These are phyloP conservation scores for Chaetothyriales sp. DNA, from an alignment of 2,329 filamentous ascomycete species.

Conservation along the genomic window DNA sequence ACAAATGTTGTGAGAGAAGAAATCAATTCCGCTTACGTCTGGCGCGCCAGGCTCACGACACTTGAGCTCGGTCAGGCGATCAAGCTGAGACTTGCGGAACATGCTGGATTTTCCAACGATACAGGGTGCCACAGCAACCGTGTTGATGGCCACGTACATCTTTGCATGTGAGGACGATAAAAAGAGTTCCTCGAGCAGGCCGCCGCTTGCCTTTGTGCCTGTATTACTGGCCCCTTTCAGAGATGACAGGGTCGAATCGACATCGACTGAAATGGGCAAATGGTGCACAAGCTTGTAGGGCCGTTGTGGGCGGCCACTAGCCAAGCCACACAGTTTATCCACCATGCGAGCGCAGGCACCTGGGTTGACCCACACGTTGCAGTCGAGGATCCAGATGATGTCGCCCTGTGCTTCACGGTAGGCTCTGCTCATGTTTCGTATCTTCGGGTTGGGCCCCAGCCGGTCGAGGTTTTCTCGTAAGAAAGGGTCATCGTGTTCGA, in stretches of 20 bases:
- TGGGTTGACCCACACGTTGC: conserved; percentile 80
- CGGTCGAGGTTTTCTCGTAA: conserved; percentile 33
- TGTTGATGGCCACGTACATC: conserved; percentile 96
- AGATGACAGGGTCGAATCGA: conserved; percentile 23
- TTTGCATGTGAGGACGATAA: conserved; percentile 89
- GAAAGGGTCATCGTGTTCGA: conserved; percentile 68
- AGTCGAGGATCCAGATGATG: conserved; percentile 87
- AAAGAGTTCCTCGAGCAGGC: conserved; percentile 83
- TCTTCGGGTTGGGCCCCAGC: conserved; percentile 94
- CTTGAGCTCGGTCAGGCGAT: conserved; percentile 46
- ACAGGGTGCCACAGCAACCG: conserved; percentile 77
- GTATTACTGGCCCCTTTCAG: neutral
- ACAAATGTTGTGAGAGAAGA: conserved; percentile 91
- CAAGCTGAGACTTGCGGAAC: conserved; percentile 84
- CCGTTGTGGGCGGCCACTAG: conserved; percentile 29
- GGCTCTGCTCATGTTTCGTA: conserved; percentile 85
- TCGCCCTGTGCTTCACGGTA: conserved; percentile 80
- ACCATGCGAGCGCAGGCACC: conserved; percentile 79
- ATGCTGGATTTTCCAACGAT: conserved; percentile 96
- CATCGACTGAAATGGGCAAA: conserved; percentile 75
- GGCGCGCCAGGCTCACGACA: conserved; percentile 29
- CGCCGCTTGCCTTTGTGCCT: conserved; percentile 35
- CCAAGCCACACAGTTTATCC: conserved; percentile 61
- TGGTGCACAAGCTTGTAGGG: conserved; percentile 91
- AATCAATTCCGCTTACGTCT: conserved; percentile 53